Percentiles rank a stretch among this genome's conserved stretches.
Evolutionary conservation across 345 rosid species (phyloP).

Genomic region (Microcos paniculata): DNA sequence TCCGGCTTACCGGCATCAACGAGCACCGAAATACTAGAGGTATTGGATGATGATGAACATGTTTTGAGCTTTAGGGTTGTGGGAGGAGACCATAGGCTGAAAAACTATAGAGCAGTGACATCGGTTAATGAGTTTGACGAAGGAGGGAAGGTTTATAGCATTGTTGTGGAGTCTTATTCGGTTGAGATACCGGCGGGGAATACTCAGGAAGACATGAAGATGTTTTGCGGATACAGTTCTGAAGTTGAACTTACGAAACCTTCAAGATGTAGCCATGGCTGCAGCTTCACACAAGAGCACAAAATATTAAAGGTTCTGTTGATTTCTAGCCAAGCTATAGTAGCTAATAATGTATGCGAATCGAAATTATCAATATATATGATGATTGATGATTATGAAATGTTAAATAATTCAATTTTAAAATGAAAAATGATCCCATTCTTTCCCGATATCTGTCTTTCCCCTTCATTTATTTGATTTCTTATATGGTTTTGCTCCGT

Average conservation of each 20-base stretch:
- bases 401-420: too few relatives aligned
- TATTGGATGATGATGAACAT: conserved; percentile 66
- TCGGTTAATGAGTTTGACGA: conserved; percentile 67
- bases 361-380: conserved; percentile 19
- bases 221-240: conserved; percentile 21
- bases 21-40: conserved; percentile 82
- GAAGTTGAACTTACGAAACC: conserved; percentile 12
- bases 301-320: background rate
- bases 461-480: too few relatives aligned
- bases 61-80: conserved; percentile 72
- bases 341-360: too few relatives aligned
- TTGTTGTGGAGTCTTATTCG: conserved; percentile 53
- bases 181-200: conserved; percentile 15
- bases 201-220: conserved; percentile 12
- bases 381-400: too few relatives aligned
- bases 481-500: too few relatives aligned
- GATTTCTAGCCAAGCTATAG: background rate
- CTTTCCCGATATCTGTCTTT: too few relatives aligned
- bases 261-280: conserved; percentile 3
- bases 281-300: background rate
- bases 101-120: conserved; percentile 72
- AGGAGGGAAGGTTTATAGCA: conserved; percentile 41
- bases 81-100: conserved; percentile 86
- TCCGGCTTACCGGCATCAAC: conserved; percentile 90
- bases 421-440: too few relatives aligned